A percentile compares a stretch with the other conserved stretches of the same genome.
These are phyloP conservation scores for Penicillium tannophilum DNA, from an alignment of 495 filamentous ascomycete genomes.

Conservation along the genomic window DNA sequence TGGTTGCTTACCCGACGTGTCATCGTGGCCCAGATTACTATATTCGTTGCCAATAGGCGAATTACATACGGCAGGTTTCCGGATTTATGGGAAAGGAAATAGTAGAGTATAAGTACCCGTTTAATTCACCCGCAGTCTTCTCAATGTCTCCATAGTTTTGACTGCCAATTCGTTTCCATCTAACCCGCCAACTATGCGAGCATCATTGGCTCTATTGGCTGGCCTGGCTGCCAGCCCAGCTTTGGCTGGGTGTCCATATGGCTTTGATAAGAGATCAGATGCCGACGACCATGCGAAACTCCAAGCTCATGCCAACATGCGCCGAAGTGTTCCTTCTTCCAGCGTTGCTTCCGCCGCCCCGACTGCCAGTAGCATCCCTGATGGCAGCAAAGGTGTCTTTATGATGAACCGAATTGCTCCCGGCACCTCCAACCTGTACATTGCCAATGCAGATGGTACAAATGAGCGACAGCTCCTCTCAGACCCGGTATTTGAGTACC, in stretches of 20 bases:
- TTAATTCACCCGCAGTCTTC: not conserved
- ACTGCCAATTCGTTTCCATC: not conserved
- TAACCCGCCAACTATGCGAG: not conserved
- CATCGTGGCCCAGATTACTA: not conserved
- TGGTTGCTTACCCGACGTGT: not conserved
- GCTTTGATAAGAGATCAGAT: slow-evolving; percentile 1
- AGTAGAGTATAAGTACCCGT: not conserved
- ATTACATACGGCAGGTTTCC: not conserved
- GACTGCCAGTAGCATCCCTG: not conserved
- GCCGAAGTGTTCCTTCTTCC: not conserved
- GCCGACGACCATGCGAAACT: not conserved
- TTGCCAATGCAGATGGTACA: slow-evolving; percentile 35
- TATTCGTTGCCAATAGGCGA: not conserved
- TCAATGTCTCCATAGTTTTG: not conserved
- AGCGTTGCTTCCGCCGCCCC: not conserved
- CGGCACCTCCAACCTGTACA: slow-evolving; percentile 31
- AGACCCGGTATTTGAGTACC: slow-evolving; percentile 37
- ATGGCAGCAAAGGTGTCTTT: slow-evolving; percentile 28
- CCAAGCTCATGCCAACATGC: not conserved
- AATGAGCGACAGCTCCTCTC: slow-evolving; percentile 34
- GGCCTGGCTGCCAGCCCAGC: not conserved
- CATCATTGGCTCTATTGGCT: not conserved
- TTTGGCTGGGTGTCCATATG: slow-evolving; percentile 2
- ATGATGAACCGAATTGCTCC: slow-evolving; percentile 41
- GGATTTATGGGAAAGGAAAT: not conserved